A percentile compares a stretch with the other conserved stretches of the same genome.
These are phyloP conservation scores for Zymoseptoria brevis DNA, from an alignment of 2,329 filamentous ascomycete genomes.

Conservation along the genomic window DNA sequence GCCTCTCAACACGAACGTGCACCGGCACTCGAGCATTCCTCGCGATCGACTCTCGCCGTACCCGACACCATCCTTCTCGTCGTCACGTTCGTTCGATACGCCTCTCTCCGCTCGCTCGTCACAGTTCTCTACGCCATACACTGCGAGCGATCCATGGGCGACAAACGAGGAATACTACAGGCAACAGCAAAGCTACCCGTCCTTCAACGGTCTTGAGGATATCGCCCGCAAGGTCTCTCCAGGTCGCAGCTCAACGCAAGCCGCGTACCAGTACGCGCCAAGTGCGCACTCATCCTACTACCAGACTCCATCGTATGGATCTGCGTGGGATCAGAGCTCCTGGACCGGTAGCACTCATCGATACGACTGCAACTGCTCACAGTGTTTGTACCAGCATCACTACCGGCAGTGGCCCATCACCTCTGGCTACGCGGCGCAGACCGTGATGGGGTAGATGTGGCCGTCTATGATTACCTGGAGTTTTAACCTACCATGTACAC, in stretches of 20 bases:
- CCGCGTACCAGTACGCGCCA: slow-evolving; percentile 24
- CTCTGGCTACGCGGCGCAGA: slow-evolving; percentile 27
- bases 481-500: neutral
- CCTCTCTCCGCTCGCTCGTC: slow-evolving; percentile 26
- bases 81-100: slow-evolving; percentile 19
- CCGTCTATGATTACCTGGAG: neutral
- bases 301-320: slow-evolving; percentile 21
- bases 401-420: slow-evolving; percentile 28
- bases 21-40: slow-evolving; percentile 39
- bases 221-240: slow-evolving; percentile 25
- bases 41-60: slow-evolving; percentile 39
- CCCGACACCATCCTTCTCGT: slow-evolving; percentile 24
- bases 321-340: slow-evolving; percentile 27
- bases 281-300: slow-evolving; percentile 21
- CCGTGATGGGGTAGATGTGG: slow-evolving; percentile 28
- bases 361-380: slow-evolving; percentile 29
- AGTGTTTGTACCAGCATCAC: slow-evolving; percentile 28
- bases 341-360: slow-evolving; percentile 27
- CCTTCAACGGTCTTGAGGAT: slow-evolving; percentile 28
- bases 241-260: slow-evolving; percentile 25
- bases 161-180: slow-evolving; percentile 28
- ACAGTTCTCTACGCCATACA: slow-evolving; percentile 28
- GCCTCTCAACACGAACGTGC: slow-evolving; percentile 58
- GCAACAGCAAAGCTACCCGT: slow-evolving; percentile 25
- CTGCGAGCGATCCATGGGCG: slow-evolving; percentile 27